A percentile compares a stretch with the other conserved stretches of the same genome.
Evolutionary conservation across 805 yeast species (phyloP).

Genomic region (Hanseniaspora singularis): DNA sequence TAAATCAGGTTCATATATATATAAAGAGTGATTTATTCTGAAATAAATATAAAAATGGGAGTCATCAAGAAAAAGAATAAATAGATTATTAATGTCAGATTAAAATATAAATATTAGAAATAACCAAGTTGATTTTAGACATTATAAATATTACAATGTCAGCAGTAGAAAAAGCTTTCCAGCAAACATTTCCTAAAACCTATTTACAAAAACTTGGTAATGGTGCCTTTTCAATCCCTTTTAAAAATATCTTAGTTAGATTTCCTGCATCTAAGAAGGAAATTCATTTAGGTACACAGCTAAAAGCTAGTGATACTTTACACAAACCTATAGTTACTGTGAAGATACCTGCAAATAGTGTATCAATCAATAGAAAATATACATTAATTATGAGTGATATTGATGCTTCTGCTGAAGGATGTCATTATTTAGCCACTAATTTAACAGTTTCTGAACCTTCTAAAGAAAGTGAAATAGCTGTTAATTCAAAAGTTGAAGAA

Average conservation of each 20-base stretch:
- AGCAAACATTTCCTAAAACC: conserved; percentile 9
- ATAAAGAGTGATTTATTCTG: too few relatives aligned
- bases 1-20: too few relatives aligned
- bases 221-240: too few relatives aligned
- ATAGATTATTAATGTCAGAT: too few relatives aligned
- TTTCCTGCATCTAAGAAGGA: neutral
- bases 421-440: conserved; percentile 7
- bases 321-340: neutral
- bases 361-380: neutral
- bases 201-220: neutral
- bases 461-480: too few relatives aligned
- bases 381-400: conserved; percentile 11
- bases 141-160: too few relatives aligned
- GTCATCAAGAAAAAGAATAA: too few relatives aligned
- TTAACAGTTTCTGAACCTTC: neutral
- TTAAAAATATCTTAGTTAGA: neutral
- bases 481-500: neutral
- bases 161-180: neutral
- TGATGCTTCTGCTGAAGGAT: conserved; percentile 15
- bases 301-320: conserved; percentile 1
- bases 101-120: too few relatives aligned
- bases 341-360: neutral
- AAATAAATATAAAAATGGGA: too few relatives aligned
- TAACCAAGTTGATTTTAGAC: too few relatives aligned
- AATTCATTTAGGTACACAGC: neutral